Conservation (phyloP, 164 flowering plant species). For the Hamamelis virginiana region DNA sequence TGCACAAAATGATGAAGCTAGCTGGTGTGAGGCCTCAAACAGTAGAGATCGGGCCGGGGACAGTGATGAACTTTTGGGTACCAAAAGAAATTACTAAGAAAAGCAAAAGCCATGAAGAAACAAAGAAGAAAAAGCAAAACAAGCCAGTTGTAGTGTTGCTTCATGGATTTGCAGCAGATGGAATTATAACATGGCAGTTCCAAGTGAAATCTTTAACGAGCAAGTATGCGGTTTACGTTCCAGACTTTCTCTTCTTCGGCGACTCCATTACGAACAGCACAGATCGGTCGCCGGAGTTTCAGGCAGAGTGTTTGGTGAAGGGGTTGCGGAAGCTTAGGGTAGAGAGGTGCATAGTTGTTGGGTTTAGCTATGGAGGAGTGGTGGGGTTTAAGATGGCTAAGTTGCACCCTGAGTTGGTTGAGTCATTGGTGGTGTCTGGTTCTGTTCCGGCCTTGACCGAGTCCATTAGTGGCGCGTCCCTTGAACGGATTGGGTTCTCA, state of each 20-base stretch:
- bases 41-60: constrained; percentile 1
- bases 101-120: background rate
- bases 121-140: too few species aligned
- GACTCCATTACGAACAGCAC: constrained; percentile 27
- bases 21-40: constrained; percentile 10
- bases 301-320: constrained; percentile 33
- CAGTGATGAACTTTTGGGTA: too few species aligned
- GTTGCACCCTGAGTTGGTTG: constrained; percentile 29
- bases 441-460: constrained; percentile 29
- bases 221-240: constrained; percentile 36
- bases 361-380: constrained; percentile 45
- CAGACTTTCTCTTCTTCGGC: constrained; percentile 49
- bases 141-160: too few species aligned
- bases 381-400: constrained; percentile 40
- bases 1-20: too few species aligned
- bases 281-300: constrained; percentile 31
- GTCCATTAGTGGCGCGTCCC: constrained; percentile 11
- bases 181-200: constrained; percentile 38
- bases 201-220: constrained; percentile 27
- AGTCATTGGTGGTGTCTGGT: constrained; percentile 25
- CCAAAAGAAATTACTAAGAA: background rate
- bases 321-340: constrained; percentile 36
- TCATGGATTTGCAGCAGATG: constrained; percentile 28
- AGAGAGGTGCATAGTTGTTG: constrained; percentile 32
- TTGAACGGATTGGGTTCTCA: constrained; percentile 18